Percentiles rank a stretch among this genome's conserved stretches.
phyloP scores from a whole-genome alignment of 805 yeast genomes.

The Hanseniaspora singularis region DNA sequence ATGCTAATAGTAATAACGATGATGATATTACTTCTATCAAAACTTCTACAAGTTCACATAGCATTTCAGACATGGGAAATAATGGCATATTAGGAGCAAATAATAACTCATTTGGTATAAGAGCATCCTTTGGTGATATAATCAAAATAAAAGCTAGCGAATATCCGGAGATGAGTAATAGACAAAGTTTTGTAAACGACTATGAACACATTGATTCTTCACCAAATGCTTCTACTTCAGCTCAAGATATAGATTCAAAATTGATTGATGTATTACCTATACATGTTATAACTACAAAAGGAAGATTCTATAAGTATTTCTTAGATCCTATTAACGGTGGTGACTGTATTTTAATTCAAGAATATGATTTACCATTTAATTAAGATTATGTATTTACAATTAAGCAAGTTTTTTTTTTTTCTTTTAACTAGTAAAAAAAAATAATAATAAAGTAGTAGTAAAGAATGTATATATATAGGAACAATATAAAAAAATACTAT shows the following conservation, averaged over 20 bases:
- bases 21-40: conserved; percentile 12
- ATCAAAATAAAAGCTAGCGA: conserved; percentile 23
- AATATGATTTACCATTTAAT: conserved; percentile 39
- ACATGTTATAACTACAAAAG: conserved; percentile 69
- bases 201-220: conserved; percentile 1
- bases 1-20: background rate
- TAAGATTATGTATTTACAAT: background rate
- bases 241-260: too few relatives aligned
- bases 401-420: conserved; percentile 9
- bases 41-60: conserved; percentile 10
- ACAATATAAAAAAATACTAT: too few relatives aligned
- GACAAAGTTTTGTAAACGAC: conserved; percentile 14
- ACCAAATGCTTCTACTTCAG: too few relatives aligned
- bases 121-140: conserved; percentile 30
- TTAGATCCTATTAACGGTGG: conserved; percentile 86
- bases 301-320: conserved; percentile 67
- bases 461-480: too few relatives aligned
- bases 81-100: conserved; percentile 16
- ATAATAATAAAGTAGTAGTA: too few relatives aligned
- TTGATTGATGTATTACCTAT: conserved; percentile 32
- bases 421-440: background rate
- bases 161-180: conserved; percentile 25
- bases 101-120: conserved; percentile 18
- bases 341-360: conserved; percentile 70
- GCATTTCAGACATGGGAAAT: conserved; percentile 5